Conservation (phyloP, 805 yeast species). For the Komagataella ulmi region DNA sequence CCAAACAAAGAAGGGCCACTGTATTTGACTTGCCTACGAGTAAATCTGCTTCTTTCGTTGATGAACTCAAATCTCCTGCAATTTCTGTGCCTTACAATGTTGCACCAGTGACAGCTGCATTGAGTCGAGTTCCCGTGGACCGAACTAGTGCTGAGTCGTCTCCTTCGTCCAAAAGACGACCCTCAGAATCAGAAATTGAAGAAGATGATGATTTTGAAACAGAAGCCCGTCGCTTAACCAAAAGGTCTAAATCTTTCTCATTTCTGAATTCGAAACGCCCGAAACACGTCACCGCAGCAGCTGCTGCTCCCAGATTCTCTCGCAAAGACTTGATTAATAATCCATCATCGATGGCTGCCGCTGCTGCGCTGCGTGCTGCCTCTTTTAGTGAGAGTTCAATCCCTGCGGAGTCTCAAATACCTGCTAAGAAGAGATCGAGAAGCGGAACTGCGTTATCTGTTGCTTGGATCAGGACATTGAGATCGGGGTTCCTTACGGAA, state of each 20-base stretch:
- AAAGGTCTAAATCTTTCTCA: slow-evolving; percentile 56
- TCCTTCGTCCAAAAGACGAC: slow-evolving; percentile 9
- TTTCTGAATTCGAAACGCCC: slow-evolving; percentile 39
- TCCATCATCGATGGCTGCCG: slow-evolving; percentile 59
- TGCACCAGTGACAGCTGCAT: slow-evolving; percentile 68
- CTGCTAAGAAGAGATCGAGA: slow-evolving; percentile 1
- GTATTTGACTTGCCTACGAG: slow-evolving; percentile 24
- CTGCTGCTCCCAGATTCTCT: slow-evolving; percentile 75
- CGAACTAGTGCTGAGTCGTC: not conserved
- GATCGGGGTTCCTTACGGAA: slow-evolving; percentile 66
- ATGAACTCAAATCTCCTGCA: slow-evolving; percentile 10
- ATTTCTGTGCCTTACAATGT: slow-evolving; percentile 54
- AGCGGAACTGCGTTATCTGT: slow-evolving; percentile 22
- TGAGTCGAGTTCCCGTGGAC: slow-evolving; percentile 11
- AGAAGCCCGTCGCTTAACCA: slow-evolving; percentile 7
- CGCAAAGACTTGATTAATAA: slow-evolving; percentile 41
- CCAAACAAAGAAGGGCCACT: slow-evolving; percentile 35
- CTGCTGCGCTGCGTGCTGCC: slow-evolving; percentile 62
- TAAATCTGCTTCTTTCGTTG: slow-evolving; percentile 1
- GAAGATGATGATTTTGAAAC: slow-evolving; percentile 21
- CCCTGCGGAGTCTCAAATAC: not conserved
- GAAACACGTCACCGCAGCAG: slow-evolving; percentile 55
- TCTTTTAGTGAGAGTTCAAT: slow-evolving; percentile 29
- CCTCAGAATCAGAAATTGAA: slow-evolving; percentile 17
- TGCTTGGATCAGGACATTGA: slow-evolving; percentile 61